Base-by-base conservation (phyloP, 2,329 filamentous ascomycete genomes). In the Aspergillus hiratsukae region DNA sequence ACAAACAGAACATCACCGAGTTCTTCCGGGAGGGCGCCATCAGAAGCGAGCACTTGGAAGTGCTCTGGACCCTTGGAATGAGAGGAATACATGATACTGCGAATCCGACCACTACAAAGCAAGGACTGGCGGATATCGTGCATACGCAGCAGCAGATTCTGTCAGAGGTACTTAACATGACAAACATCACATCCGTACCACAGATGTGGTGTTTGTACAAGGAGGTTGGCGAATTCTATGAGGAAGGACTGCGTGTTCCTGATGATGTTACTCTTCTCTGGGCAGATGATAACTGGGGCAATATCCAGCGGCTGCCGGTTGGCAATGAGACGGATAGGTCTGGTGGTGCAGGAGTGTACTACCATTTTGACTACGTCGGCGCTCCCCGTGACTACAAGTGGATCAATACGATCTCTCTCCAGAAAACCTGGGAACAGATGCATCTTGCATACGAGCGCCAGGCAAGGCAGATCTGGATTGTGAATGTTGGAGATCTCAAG, bases 191-290 rank as follows among this genome's bases (percentile, higher is more conserved):
- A 3, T 73, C 78, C 1, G 81, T 87, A 0, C 86, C 87, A 5
- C 87, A 89, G 70, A 80, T 86, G 72, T 89, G 87, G 86, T 88
- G 86, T 63, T 73, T 90, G 58, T 90, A 90, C 72, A 89, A 89
- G 67, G 87, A 90, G 67, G 86, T 90, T 1, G 85, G 87, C 71
- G 81, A 82, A 6, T 89, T 90, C 68, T 83, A 86, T 56, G 83
- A 87, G 56, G 77, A 82, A 17, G 87, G 87, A 1, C 78, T 89
- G 66, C 73, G 75, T 2, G 80, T 88, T 69, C 72, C 86, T 0
- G 86, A 89, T 40, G 81, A 87, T 64, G 81, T 89, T 28, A 89
- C 84, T 1, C 75, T 89, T 25, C 76, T 89, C 4, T 89, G 85
- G 81, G 80, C 85, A 0, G 87, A 89, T 66, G 87, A 89, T 71